A percentile compares a stretch with the other conserved stretches of the same genome.
Conservation (phyloP, 768 basidiomycete genomes). For the Tricholoma flavovirens region DNA sequence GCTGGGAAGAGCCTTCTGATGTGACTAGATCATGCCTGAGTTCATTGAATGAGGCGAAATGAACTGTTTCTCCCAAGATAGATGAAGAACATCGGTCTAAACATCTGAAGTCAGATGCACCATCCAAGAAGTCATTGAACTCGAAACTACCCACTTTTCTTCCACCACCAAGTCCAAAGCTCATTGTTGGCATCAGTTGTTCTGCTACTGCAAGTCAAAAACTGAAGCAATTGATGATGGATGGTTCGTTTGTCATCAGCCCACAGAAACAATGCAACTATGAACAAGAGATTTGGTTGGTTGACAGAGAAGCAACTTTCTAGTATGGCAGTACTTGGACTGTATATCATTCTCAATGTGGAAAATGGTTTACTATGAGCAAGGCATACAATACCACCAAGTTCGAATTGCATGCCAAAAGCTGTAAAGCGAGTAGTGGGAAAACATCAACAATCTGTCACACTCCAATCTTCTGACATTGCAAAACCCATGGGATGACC, state of each 20-base stretch:
- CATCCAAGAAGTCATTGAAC: background rate
- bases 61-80: background rate
- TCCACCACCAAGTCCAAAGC: background rate
- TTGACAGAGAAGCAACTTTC: background rate
- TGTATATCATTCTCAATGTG: background rate
- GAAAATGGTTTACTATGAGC: background rate
- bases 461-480: too few relatives aligned
- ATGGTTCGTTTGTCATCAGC: background rate
- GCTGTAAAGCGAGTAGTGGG: background rate
- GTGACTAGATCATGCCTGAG: background rate
- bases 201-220: background rate
- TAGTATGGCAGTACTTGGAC: background rate
- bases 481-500: too few relatives aligned
- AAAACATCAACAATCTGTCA: background rate
- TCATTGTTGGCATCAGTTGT: background rate
- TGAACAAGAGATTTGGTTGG: background rate
- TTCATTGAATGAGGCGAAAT: background rate
- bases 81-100: background rate
- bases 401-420: background rate
- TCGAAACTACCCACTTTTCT: background rate
- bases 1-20: too few relatives aligned
- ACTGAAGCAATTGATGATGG: background rate
- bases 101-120: background rate
- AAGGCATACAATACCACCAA: background rate
- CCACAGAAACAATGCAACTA: background rate